phyloP scores from a whole-genome alignment of 2,329 filamentous ascomycete species.

The Xylariaceae sp. region DNA sequence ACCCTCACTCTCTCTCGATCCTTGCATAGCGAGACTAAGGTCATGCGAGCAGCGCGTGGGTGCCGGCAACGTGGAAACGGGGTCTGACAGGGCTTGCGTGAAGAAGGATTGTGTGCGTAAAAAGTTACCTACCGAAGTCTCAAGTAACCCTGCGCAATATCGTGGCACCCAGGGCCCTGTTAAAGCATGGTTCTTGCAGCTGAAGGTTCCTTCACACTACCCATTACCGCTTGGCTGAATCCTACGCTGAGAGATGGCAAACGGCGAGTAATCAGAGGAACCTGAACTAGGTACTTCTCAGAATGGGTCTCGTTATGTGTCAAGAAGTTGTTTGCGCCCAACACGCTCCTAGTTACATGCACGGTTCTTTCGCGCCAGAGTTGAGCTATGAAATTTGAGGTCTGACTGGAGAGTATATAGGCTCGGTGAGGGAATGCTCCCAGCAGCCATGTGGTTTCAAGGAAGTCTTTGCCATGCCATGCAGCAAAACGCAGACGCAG shows the following conservation, averaged over 20 bases:
- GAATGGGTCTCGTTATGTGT: slow-evolving; percentile 2
- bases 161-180: slow-evolving; percentile 7
- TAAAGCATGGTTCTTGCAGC: slow-evolving; percentile 9
- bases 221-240: background rate
- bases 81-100: slow-evolving; percentile 5
- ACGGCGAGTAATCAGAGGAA: background rate
- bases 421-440: slow-evolving; percentile 5
- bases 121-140: slow-evolving; percentile 9
- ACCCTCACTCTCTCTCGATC: background rate
- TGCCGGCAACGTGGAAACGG: slow-evolving; percentile 11
- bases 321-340: slow-evolving; percentile 2
- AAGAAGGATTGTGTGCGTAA: slow-evolving; percentile 8
- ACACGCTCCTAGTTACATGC: slow-evolving; percentile 5
- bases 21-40: slow-evolving; percentile 1
- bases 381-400: slow-evolving; percentile 3
- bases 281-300: background rate
- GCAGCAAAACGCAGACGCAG: too few relatives aligned
- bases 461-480: too few relatives aligned
- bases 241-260: background rate
- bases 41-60: slow-evolving; percentile 1
- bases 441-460: slow-evolving; percentile 1
- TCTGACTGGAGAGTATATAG: slow-evolving; percentile 2
- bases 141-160: slow-evolving; percentile 8
- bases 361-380: slow-evolving; percentile 9
- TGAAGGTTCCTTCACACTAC: slow-evolving; percentile 8